phyloP scores from a whole-genome alignment of 148 eudicot genomes.

The Chenopodium berlandieri region DNA sequence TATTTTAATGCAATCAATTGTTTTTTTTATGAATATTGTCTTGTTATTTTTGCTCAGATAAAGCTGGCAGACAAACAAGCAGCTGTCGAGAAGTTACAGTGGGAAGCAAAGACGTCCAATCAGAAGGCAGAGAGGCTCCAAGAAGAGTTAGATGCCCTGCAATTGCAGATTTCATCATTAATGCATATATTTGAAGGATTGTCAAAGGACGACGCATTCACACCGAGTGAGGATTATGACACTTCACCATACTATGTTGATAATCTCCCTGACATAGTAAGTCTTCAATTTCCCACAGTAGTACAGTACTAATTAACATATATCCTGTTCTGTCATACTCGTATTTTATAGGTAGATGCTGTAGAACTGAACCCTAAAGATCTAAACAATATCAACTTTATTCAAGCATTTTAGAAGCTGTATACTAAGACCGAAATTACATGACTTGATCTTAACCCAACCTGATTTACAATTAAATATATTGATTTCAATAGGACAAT shows the following conservation, averaged over 20 bases:
- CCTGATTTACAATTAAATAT: background rate
- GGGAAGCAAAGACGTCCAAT: slow-evolving; percentile 88
- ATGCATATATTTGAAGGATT: slow-evolving; percentile 65
- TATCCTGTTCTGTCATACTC: too few species aligned
- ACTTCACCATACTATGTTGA: slow-evolving; percentile 39
- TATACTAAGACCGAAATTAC: background rate
- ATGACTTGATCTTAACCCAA: background rate
- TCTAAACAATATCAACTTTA: background rate
- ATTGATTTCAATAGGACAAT: slow-evolving; percentile 44
- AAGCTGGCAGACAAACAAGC: slow-evolving; percentile 95
- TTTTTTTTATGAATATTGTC: background rate
- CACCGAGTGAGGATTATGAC: slow-evolving; percentile 56
- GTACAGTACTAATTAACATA: too few species aligned
- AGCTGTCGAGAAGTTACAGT: slow-evolving; percentile 73
- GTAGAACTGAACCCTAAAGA: background rate
- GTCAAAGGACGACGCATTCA: slow-evolving; percentile 38
- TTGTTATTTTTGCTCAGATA: slow-evolving; percentile 40
- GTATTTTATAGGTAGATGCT: background rate
- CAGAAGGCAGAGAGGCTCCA: slow-evolving; percentile 66
- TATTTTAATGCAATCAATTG: too few species aligned
- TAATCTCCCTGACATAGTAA: slow-evolving; percentile 52
- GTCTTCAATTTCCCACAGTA: slow-evolving; percentile 20
- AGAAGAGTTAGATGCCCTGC: slow-evolving; percentile 58
- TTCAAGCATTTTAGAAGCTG: background rate
- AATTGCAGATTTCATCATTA: slow-evolving; percentile 58